phyloP scores from a whole-genome alignment of 129 eudicot species.

The Pittosporum tobira region DNA sequence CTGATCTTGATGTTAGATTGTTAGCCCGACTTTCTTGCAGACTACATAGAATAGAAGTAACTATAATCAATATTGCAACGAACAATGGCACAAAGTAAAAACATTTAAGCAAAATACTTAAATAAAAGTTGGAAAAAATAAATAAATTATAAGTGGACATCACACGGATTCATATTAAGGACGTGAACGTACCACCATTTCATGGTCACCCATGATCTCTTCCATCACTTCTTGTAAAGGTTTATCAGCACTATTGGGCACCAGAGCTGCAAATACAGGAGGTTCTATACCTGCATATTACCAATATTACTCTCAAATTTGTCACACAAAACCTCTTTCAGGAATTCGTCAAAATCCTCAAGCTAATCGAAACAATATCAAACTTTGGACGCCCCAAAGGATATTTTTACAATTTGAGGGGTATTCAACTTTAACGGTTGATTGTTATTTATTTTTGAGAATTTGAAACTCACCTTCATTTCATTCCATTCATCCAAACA shows the following conservation, averaged over 20 bases:
- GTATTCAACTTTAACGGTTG: not conserved
- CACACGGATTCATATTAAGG: not conserved
- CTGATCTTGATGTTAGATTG: not conserved
- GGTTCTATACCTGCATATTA: constrained; percentile 52
- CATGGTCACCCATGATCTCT: constrained; percentile 94
- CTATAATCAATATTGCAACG: not conserved
- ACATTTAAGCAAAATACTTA: too few species aligned
- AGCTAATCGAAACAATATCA: not conserved
- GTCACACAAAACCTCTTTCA: not conserved
- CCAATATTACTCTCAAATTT: not conserved
- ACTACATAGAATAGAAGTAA: constrained; percentile 8
- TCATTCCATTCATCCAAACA: not conserved
- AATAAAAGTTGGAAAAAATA: too few species aligned
- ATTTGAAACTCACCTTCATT: not conserved
- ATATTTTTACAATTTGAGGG: not conserved
- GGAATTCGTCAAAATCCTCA: too few species aligned
- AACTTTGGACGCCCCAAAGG: not conserved
- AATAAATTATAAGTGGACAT: not conserved
- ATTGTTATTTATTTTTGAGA: too few species aligned
- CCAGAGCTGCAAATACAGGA: constrained; percentile 84
- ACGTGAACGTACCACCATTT: constrained; percentile 48
- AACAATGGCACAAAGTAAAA: too few species aligned
- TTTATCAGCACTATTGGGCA: constrained; percentile 84
- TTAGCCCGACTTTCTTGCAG: constrained; percentile 27
- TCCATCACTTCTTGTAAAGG: constrained; percentile 72